These are phyloP conservation scores for Fraxinus anomala DNA, from an alignment of 257 asterid species.

Conservation along the genomic window DNA sequence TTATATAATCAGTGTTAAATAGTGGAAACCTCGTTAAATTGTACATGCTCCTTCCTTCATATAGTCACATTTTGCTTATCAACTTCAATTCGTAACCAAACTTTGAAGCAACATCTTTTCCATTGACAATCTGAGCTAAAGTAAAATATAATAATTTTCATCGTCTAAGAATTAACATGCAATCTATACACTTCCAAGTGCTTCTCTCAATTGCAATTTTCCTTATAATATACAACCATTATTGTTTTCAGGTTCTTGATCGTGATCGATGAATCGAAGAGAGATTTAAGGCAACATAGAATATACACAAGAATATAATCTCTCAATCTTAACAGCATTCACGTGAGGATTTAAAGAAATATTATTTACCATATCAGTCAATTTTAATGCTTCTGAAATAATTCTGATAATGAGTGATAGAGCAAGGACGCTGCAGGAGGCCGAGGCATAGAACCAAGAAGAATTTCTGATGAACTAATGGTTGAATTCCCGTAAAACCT, in stretches of 20 bases:
- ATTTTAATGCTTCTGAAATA: constrained; percentile 45
- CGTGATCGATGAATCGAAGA: constrained; percentile 20
- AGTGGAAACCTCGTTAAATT: too few relatives aligned
- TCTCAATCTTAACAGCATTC: neutral
- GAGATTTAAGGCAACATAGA: constrained; percentile 12
- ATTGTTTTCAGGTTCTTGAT: neutral
- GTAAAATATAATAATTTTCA: too few relatives aligned
- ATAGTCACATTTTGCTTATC: too few relatives aligned
- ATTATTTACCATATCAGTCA: neutral
- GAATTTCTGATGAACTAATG: constrained; percentile 53
- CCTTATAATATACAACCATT: neutral
- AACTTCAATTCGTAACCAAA: too few relatives aligned
- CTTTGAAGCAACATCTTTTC: too few relatives aligned
- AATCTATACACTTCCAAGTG: neutral
- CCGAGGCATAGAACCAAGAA: constrained; percentile 60
- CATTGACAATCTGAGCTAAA: too few relatives aligned
- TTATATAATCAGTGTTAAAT: too few relatives aligned
- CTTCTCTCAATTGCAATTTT: neutral
- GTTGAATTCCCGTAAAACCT: constrained; percentile 64
- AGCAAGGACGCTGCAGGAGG: constrained; percentile 77
- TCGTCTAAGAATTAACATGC: neutral
- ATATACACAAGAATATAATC: constrained; percentile 14
- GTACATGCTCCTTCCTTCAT: too few relatives aligned
- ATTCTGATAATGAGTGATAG: constrained; percentile 50
- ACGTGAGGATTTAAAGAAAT: neutral